Evolutionary conservation across 2,329 filamentous ascomycete species (phyloP).

Genomic region (Thelonectria olida): DNA sequence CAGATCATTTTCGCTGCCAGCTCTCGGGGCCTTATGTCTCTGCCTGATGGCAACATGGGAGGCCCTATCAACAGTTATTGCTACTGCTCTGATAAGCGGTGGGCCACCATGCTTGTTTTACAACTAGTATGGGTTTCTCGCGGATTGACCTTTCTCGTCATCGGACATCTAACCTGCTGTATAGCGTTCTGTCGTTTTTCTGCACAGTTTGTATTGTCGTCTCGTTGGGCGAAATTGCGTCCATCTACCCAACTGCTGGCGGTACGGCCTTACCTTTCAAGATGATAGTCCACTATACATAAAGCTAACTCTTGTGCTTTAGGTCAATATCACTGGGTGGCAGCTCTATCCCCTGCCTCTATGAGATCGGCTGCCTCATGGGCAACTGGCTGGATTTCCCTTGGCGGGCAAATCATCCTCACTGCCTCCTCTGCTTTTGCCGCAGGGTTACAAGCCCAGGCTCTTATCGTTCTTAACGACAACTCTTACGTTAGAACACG

Average conservation of each 20-base stretch:
- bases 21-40: too few species aligned
- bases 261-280: constrained; percentile 29
- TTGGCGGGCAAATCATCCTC: constrained; percentile 56
- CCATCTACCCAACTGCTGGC: constrained; percentile 47
- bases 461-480: constrained; percentile 53
- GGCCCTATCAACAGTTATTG: constrained; percentile 8
- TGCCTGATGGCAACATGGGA: constrained; percentile 22
- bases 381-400: constrained; percentile 53
- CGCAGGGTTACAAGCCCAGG: constrained; percentile 53
- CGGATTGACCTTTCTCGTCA: too few species aligned
- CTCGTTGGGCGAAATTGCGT: constrained; percentile 52
- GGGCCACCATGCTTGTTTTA: constrained; percentile 16
- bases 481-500: constrained; percentile 48
- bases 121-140: constrained; percentile 46
- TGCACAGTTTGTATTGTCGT: constrained; percentile 50
- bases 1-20: too few species aligned
- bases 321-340: constrained; percentile 58
- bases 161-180: neutral
- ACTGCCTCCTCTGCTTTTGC: constrained; percentile 58
- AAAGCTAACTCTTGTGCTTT: neutral
- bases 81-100: constrained; percentile 5
- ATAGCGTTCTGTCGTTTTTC: constrained; percentile 52
- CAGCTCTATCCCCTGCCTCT: constrained; percentile 41
- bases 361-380: constrained; percentile 19
- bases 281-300: neutral